Base-by-base conservation (phyloP, 305 asterid genomes). In the Solanum chacoense region DNA sequence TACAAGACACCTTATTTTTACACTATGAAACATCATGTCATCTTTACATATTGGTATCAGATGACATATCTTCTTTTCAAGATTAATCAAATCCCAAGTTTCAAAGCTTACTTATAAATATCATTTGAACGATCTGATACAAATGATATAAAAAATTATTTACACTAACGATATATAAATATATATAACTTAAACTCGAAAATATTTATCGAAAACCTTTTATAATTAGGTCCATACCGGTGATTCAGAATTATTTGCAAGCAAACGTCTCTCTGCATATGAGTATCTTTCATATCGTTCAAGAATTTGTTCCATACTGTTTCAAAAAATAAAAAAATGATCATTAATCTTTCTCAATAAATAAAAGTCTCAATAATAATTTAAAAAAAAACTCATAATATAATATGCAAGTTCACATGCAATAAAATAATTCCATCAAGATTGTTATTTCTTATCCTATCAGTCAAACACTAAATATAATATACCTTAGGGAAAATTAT, bases 271-370 rank as follows among this genome's bases (percentile, higher is more conserved):
- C 92, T 96, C 99, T 3, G 98, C 94, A 90, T 92, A 95, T 32
- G 99, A 94, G 85, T 95, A 95, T 90, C 98, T 91, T 88, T 96
- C 99, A 85, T 96, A 95, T 87, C 94, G 92, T 92, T 96, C 99
- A 88, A 96, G 95, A 80, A 96, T 95, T 91, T 90, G 95, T 92
- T 95, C 99, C 99, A 96, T 95, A 92, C 99, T 96, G 93, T 90
- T 72, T 76, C 85, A 92, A 73, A 28, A 73, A 72, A 20, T 7
- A 55, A 81, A 31, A 67, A 38, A 6, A 74, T n/a, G 18, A 88
- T 73, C 87, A 45, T 37, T 80, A 80, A 8, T 80, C 16, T 80
- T 22, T 34, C 4, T 79, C 2, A 24, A 11, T 78, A 24, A 12
- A 5, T 77, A 77, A 77, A 22, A 37, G 0, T 77, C 63, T 2